Conservation (phyloP, 2,329 filamentous ascomycete genomes). For the Phialophora tarda region DNA sequence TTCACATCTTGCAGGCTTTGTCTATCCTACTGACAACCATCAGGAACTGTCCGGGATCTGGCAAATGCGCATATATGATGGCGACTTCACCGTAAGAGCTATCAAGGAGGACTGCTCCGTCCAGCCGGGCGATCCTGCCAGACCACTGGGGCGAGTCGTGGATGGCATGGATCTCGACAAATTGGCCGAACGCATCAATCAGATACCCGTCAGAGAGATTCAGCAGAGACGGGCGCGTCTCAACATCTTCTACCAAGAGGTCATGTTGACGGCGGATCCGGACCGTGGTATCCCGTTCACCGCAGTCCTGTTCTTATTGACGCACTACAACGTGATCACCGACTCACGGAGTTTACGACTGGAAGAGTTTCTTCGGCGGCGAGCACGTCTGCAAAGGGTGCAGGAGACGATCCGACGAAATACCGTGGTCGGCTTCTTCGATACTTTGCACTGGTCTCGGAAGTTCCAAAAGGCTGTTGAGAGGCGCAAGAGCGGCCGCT, state of each 20-base stretch:
- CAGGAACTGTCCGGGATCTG: conserved; percentile 90
- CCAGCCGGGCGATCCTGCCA: conserved; percentile 57
- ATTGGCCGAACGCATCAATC: conserved; percentile 73
- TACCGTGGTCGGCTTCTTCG: conserved; percentile 92
- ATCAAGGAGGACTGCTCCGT: conserved; percentile 84
- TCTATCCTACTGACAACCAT: conserved; percentile 33
- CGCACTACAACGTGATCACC: conserved; percentile 98
- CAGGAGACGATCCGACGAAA: conserved; percentile 92
- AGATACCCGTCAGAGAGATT: conserved; percentile 77
- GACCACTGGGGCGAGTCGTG: conserved; percentile 48
- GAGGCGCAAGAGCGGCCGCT: conserved; percentile 72
- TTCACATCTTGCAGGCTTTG: background rate
- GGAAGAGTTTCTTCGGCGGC: conserved; percentile 90
- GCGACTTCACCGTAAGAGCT: conserved; percentile 82
- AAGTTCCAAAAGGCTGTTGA: conserved; percentile 78
- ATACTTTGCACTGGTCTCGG: conserved; percentile 86
- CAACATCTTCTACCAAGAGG: conserved; percentile 96
- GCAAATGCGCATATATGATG: conserved; percentile 94
- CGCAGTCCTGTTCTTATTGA: conserved; percentile 89
- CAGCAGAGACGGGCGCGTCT: conserved; percentile 76
- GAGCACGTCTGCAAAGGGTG: conserved; percentile 87
- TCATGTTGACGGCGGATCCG: conserved; percentile 88
- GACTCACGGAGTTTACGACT: conserved; percentile 94
- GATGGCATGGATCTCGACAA: conserved; percentile 73
- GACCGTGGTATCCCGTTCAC: conserved; percentile 91